Evolutionary conservation across 495 filamentous ascomycete genomes (phyloP).

Genomic region (Trichoderma orchidacearum): DNA sequence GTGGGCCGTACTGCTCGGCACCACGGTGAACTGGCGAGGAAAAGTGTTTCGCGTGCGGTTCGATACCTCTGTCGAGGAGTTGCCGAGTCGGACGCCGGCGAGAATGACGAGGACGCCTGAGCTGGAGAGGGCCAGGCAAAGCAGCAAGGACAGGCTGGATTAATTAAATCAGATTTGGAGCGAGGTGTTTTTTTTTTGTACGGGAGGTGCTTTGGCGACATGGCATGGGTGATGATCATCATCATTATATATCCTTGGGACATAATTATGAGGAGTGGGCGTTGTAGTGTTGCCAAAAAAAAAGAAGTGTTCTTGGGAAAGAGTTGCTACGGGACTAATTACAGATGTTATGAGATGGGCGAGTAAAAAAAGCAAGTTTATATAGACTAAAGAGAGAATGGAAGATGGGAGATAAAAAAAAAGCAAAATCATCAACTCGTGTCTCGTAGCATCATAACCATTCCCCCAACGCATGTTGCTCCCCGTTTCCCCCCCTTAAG

Average conservation of each 20-base stretch:
- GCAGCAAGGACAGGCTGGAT: background rate
- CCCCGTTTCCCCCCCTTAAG: no score
- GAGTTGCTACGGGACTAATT: no score
- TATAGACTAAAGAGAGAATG: background rate
- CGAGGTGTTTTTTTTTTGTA: background rate
- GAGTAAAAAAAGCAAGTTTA: no score
- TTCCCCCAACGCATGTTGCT: no score
- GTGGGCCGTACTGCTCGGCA: conserved; percentile 71
- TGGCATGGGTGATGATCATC: background rate
- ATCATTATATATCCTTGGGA: no score
- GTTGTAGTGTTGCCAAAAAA: background rate
- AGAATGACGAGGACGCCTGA: background rate
- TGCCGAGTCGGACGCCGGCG: conserved; percentile 6
- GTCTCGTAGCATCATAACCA: background rate
- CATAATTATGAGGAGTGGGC: background rate
- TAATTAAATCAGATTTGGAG: background rate
- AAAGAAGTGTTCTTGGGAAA: no score
- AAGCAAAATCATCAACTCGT: background rate
- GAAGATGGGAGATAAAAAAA: background rate
- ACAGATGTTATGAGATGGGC: no score
- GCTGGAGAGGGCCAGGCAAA: background rate
- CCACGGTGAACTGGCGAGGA: conserved; percentile 77
- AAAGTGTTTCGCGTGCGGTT: conserved; percentile 66
- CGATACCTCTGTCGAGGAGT: conserved; percentile 62
- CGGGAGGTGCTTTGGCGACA: background rate